These are phyloP conservation scores for Aspergillus mulundensis DNA, from an alignment of 495 filamentous ascomycete genomes.

Conservation along the genomic window DNA sequence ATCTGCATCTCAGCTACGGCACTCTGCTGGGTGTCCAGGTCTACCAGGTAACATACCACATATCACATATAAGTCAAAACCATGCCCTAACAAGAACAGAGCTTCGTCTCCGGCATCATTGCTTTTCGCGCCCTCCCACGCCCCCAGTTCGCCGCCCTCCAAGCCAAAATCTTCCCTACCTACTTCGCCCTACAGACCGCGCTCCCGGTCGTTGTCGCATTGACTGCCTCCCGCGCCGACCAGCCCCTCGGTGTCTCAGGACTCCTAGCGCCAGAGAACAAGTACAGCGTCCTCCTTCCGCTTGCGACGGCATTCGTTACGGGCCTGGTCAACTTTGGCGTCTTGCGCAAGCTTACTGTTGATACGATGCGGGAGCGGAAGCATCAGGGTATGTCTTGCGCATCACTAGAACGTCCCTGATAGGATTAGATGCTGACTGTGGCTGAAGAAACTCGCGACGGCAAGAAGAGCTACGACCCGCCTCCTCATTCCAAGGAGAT, in stretches of 20 bases:
- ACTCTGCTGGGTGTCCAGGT: constrained; percentile 73
- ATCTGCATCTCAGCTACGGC: constrained; percentile 57
- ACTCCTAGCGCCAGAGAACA: constrained; percentile 51
- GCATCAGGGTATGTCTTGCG: constrained; percentile 69
- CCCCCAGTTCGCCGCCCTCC: constrained; percentile 74
- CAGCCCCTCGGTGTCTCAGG: constrained; percentile 47
- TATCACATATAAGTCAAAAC: background rate
- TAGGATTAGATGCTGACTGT: background rate
- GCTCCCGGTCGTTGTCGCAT: constrained; percentile 65
- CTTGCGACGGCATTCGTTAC: constrained; percentile 60
- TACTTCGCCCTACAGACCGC: constrained; percentile 82
- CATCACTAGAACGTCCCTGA: too few relatives aligned
- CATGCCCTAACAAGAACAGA: constrained; percentile 37
- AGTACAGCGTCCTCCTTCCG: constrained; percentile 58
- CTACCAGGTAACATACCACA: constrained; percentile 59
- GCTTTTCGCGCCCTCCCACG: constrained; percentile 71
- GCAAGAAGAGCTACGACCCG: constrained; percentile 74
- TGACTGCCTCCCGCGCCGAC: constrained; percentile 67
- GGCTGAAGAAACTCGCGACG: constrained; percentile 64
- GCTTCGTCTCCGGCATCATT: constrained; percentile 73
- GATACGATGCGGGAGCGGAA: constrained; percentile 70
- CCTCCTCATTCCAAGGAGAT: constrained; percentile 77
- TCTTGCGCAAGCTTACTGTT: constrained; percentile 68
- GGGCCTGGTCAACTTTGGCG: constrained; percentile 60
- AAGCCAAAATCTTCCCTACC: constrained; percentile 73